phyloP scores from a whole-genome alignment of 495 filamentous ascomycete species.

The Podospora australis region DNA sequence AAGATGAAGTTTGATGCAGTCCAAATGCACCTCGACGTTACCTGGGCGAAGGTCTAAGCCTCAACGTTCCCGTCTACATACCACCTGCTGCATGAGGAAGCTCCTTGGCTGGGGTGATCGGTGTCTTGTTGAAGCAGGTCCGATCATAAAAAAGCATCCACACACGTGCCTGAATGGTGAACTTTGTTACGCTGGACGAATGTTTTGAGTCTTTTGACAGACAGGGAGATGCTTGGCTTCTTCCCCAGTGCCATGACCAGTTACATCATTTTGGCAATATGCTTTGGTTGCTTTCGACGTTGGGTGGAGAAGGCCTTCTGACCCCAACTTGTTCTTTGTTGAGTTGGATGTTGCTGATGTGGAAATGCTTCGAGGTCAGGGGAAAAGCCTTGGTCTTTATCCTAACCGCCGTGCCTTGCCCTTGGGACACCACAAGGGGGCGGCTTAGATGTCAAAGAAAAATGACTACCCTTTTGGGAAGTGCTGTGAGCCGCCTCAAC shows the following conservation, averaged over 20 bases:
- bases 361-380: neutral
- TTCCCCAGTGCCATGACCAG: too few relatives aligned
- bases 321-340: neutral
- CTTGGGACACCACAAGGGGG: neutral
- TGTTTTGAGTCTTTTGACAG: too few relatives aligned
- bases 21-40: neutral
- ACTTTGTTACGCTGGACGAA: neutral
- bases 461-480: neutral
- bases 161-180: neutral
- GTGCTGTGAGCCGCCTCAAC: neutral
- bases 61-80: neutral
- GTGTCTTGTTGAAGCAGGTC: neutral
- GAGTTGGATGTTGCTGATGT: neutral
- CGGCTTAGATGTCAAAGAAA: neutral
- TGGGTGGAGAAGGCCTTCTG: neutral
- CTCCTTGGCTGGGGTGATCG: neutral
- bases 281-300: neutral
- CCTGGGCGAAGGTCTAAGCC: neutral
- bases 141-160: neutral
- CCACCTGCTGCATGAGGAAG: neutral
- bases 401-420: neutral
- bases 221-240: too few relatives aligned
- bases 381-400: neutral
- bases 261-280: constrained; percentile 1
- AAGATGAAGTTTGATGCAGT: too few relatives aligned